phyloP scores from a whole-genome alignment of 495 filamentous ascomycete genomes.

The Hypoxylon trugodes region DNA sequence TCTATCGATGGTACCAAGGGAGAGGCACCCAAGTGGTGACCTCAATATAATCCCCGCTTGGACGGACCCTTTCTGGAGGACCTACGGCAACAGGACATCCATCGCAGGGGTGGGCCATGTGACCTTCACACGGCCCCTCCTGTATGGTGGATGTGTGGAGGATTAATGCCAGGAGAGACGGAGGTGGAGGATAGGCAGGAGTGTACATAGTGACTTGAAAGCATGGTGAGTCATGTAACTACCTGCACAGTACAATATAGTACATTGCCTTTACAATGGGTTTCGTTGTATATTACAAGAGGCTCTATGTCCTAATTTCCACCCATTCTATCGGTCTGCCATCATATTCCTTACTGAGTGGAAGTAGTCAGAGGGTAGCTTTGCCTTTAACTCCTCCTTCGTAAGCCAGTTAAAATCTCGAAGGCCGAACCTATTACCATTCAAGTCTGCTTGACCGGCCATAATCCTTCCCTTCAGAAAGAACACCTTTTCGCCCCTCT shows the following conservation, averaged over 20 bases:
- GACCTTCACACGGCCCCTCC: background rate
- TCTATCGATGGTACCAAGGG: background rate
- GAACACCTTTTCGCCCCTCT: conserved; percentile 81
- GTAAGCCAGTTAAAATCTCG: conserved; percentile 91
- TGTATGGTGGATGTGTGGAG: background rate
- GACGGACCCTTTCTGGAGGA: conserved; percentile 23
- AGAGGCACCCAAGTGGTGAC: conserved; percentile 12
- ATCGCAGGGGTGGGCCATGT: conserved; percentile 6
- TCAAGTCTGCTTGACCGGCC: conserved; percentile 90
- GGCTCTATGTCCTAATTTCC: conserved; percentile 7
- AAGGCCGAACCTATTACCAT: conserved; percentile 72
- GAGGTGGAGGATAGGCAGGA: too few species aligned
- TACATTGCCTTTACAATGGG: conserved; percentile 37
- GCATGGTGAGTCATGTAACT: background rate
- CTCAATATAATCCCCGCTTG: conserved; percentile 16
- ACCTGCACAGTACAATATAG: conserved; percentile 14
- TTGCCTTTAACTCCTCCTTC: conserved; percentile 81
- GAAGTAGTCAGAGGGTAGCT: conserved; percentile 71
- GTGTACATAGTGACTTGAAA: too few species aligned
- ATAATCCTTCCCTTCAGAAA: conserved; percentile 96
- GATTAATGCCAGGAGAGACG: background rate
- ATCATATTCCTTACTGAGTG: conserved; percentile 80
- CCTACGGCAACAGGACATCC: conserved; percentile 23
- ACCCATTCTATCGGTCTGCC: conserved; percentile 64
- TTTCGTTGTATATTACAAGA: conserved; percentile 19